phyloP scores from a whole-genome alignment of 2,329 filamentous ascomycete species.

The Conoideocrella luteorostrata region DNA sequence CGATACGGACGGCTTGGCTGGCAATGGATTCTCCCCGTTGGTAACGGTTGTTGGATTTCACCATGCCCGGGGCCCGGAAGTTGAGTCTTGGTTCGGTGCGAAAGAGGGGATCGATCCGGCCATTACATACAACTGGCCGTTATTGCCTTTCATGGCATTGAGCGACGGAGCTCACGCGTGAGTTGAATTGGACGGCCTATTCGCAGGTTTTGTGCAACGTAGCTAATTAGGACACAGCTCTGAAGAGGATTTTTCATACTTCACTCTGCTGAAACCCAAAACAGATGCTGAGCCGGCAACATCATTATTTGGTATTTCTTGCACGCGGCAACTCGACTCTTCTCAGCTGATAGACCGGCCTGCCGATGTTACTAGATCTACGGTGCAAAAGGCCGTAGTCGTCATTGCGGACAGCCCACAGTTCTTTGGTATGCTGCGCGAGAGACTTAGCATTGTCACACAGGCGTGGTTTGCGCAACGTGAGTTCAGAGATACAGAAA shows the following conservation, averaged over 20 bases:
- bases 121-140: constrained; percentile 77
- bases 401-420: constrained; percentile 89
- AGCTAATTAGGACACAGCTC: constrained; percentile 43
- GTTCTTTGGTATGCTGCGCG: constrained; percentile 81
- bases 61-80: constrained; percentile 82
- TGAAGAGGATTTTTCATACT: constrained; percentile 97
- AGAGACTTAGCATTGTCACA: constrained; percentile 84
- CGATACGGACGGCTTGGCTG: constrained; percentile 23
- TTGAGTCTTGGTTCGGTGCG: constrained; percentile 83
- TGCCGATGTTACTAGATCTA: constrained; percentile 89
- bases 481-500: constrained; percentile 88
- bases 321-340: constrained; percentile 84
- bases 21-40: constrained; percentile 53
- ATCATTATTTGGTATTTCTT: constrained; percentile 92
- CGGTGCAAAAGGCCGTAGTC: constrained; percentile 96
- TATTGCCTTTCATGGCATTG: constrained; percentile 94
- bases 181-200: constrained; percentile 26
- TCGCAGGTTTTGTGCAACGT: not conserved
- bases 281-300: constrained; percentile 53
- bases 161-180: constrained; percentile 93
- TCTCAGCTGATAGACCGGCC: constrained; percentile 70
- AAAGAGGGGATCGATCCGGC: constrained; percentile 72
- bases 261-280: constrained; percentile 71
- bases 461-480: constrained; percentile 93
- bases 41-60: constrained; percentile 80